A percentile compares a stretch with the other conserved stretches of the same genome.
These are phyloP conservation scores for Talaromyces verruculosus DNA, from an alignment of 2,329 filamentous ascomycete species.

Conservation along the genomic window DNA sequence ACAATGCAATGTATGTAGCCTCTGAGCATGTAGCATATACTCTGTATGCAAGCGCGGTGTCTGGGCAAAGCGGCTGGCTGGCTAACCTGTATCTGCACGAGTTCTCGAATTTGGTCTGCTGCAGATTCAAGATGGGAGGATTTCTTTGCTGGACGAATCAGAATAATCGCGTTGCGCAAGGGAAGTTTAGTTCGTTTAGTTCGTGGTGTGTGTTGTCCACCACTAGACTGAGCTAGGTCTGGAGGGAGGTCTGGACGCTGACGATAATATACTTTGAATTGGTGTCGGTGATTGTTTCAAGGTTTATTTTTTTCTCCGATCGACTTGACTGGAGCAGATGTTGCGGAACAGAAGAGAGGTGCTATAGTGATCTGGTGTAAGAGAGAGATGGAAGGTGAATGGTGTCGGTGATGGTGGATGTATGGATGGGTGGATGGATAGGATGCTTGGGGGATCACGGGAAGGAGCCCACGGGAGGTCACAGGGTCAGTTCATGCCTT, in stretches of 20 bases:
- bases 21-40: neutral
- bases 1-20: conserved; percentile 7
- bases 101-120: conserved; percentile 9
- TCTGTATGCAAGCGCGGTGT: conserved; percentile 8
- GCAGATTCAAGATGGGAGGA: conserved; percentile 3
- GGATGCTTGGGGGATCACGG: conserved; percentile 13
- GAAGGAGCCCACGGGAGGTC: conserved; percentile 13
- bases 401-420: neutral
- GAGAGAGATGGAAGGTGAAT: neutral
- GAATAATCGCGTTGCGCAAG: conserved; percentile 1
- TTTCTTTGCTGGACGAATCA: conserved; percentile 13
- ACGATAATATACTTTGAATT: neutral
- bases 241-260: neutral
- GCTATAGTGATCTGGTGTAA: neutral
- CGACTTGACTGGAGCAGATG: neutral
- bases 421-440: neutral
- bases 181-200: neutral
- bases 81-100: conserved; percentile 3
- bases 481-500: conserved; percentile 8
- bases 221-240: neutral
- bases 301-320: conserved; percentile 1
- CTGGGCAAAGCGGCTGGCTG: conserved; percentile 7
- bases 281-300: neutral
- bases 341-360: too few species aligned
- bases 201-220: conserved; percentile 9